These are phyloP conservation scores for Lichtheimia ornata DNA, from an alignment of 371 early-diverging fungal species.

Conservation along the genomic window DNA sequence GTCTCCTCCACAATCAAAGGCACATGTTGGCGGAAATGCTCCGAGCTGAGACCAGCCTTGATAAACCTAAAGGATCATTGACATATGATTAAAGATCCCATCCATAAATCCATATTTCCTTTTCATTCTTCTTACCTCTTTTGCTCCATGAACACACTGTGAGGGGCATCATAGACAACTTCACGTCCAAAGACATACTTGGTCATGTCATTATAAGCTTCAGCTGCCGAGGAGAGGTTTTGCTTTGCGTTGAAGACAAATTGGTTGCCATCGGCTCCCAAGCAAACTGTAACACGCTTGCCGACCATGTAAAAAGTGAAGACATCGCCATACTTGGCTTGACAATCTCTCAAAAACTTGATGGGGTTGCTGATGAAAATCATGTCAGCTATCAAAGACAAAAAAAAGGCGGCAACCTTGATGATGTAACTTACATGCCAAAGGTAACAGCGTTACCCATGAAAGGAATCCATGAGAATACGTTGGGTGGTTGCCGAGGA, in stretches of 20 bases:
- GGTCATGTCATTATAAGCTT: conserved; percentile 91
- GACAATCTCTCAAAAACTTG: conserved; percentile 73
- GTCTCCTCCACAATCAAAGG: conserved; percentile 88
- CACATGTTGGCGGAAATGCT: conserved; percentile 86
- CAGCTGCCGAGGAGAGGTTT: conserved; percentile 89
- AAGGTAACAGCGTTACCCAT: conserved; percentile 88
- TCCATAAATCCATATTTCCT: background rate
- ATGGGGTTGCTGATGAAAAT: conserved; percentile 68
- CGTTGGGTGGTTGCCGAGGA: conserved; percentile 79
- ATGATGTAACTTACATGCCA: conserved; percentile 62
- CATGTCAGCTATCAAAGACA: background rate
- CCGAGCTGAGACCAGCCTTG: conserved; percentile 88
- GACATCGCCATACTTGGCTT: conserved; percentile 82
- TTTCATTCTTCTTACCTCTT: conserved; percentile 63
- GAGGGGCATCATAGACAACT: conserved; percentile 96
- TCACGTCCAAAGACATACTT: conserved; percentile 94
- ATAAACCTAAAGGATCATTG: conserved; percentile 65
- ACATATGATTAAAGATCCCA: background rate
- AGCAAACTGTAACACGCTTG: conserved; percentile 83
- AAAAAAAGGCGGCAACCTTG: background rate
- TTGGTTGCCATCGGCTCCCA: conserved; percentile 94
- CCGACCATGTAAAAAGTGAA: conserved; percentile 95
- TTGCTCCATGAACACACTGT: conserved; percentile 94
- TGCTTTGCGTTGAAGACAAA: conserved; percentile 94
- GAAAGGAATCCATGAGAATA: conserved; percentile 88